A percentile compares a stretch with the other conserved stretches of the same genome.
phyloP scores from a whole-genome alignment of 768 basidiomycete genomes.

The Suillus placidus region DNA sequence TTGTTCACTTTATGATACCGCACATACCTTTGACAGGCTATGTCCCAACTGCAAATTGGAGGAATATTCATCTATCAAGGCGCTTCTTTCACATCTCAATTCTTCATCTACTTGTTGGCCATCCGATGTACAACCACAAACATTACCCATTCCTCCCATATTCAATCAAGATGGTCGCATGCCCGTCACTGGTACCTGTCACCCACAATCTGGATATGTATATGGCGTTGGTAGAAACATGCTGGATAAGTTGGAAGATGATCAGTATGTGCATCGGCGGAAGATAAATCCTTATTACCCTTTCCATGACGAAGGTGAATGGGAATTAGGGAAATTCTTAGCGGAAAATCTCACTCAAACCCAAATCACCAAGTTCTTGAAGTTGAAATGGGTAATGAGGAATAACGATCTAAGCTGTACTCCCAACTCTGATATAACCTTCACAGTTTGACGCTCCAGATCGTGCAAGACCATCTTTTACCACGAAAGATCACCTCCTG shows the following conservation, averaged over 20 bases:
- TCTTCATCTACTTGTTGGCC: not conserved
- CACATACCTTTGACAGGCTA: not conserved
- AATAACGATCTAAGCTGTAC: constrained; percentile 6
- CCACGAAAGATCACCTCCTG: constrained; percentile 22
- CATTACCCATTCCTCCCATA: not conserved
- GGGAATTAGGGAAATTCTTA: constrained; percentile 35
- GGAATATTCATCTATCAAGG: not conserved
- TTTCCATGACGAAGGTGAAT: constrained; percentile 34
- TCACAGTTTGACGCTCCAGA: constrained; percentile 8
- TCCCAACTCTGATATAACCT: not conserved
- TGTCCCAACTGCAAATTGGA: not conserved
- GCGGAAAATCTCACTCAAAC: constrained; percentile 24
- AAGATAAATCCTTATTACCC: constrained; percentile 33
- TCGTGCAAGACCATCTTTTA: constrained; percentile 20
- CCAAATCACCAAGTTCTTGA: constrained; percentile 31
- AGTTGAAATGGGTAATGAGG: constrained; percentile 30
- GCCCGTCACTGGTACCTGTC: not conserved
- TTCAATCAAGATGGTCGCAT: no score
- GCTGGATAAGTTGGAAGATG: constrained; percentile 27
- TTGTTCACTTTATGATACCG: not conserved
- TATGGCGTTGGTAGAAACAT: constrained; percentile 26
- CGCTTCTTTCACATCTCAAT: not conserved
- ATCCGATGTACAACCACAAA: not conserved
- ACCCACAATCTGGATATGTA: constrained; percentile 11
- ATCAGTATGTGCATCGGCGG: constrained; percentile 21